Evolutionary conservation across 2,329 filamentous ascomycete genomes (phyloP).

Genomic region (Lachnellula subtilissima): DNA sequence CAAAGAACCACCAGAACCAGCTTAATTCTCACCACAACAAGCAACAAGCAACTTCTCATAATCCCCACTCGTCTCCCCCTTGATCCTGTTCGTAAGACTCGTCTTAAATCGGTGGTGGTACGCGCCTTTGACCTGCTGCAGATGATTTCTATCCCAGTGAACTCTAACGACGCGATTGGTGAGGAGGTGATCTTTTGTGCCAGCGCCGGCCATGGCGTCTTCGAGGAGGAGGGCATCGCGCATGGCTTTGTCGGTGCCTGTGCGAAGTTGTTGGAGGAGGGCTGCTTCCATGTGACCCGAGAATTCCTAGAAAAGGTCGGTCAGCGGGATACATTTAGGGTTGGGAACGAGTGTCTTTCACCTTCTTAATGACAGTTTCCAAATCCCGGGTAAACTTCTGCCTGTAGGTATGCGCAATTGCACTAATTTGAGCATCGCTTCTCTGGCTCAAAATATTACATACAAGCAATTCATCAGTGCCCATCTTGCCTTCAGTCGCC

Average conservation of each 20-base stretch:
- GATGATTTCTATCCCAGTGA: slow-evolving; percentile 75
- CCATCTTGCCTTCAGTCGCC: slow-evolving; percentile 67
- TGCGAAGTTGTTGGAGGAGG: slow-evolving; percentile 71
- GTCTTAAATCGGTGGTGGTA: slow-evolving; percentile 68
- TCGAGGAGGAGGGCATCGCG: slow-evolving; percentile 81
- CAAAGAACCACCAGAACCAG: not conserved
- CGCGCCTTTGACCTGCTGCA: slow-evolving; percentile 73
- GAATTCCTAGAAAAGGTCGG: slow-evolving; percentile 55
- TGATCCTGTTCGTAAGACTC: slow-evolving; percentile 65
- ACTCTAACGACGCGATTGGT: slow-evolving; percentile 71
- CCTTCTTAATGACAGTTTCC: slow-evolving; percentile 67
- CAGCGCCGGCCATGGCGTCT: slow-evolving; percentile 77
- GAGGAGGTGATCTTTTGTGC: slow-evolving; percentile 80
- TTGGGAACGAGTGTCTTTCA: slow-evolving; percentile 32
- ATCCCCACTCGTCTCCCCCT: slow-evolving; percentile 79
- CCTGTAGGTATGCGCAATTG: slow-evolving; percentile 71
- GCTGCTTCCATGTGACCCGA: slow-evolving; percentile 89
- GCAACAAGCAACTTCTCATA: slow-evolving; percentile 74
- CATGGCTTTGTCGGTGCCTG: slow-evolving; percentile 75
- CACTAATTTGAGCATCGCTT: slow-evolving; percentile 78
- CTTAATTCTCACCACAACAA: slow-evolving; percentile 37
- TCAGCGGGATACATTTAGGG: slow-evolving; percentile 15
- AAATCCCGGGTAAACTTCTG: slow-evolving; percentile 66
- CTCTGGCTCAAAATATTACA: slow-evolving; percentile 72
- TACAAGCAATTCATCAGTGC: slow-evolving; percentile 70